phyloP scores from a whole-genome alignment of 768 basidiomycete genomes.

The Dentipellis sp. region DNA sequence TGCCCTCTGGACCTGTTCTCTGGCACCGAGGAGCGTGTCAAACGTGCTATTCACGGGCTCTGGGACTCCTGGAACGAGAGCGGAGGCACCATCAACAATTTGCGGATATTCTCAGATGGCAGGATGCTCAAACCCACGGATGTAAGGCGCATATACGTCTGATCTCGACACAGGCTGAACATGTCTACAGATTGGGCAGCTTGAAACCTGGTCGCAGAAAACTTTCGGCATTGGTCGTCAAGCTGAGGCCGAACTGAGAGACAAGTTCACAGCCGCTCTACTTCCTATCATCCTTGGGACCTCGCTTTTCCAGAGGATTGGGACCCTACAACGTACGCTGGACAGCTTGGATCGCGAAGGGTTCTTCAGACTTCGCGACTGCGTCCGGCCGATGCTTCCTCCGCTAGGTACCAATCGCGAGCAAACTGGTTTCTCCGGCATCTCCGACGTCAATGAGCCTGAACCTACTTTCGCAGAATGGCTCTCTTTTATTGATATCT shows the following conservation, averaged over 20 bases:
- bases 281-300: background rate
- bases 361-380: conserved; percentile 3
- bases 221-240: conserved; percentile 9
- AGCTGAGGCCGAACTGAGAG: background rate
- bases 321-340: conserved; percentile 6
- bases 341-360: conserved; percentile 12
- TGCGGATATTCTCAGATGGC: conserved; percentile 71
- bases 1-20: conserved; percentile 93
- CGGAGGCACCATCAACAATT: conserved; percentile 66
- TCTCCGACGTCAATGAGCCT: conserved; percentile 14
- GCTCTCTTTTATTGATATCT: conserved; percentile 49
- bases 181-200: background rate
- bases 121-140: conserved; percentile 45
- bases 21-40: conserved; percentile 46
- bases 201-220: background rate
- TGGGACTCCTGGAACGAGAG: conserved; percentile 67
- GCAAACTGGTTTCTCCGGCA: background rate
- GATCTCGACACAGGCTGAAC: background rate
- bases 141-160: conserved; percentile 30
- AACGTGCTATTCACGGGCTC: conserved; percentile 55
- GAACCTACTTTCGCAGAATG: conserved; percentile 62
- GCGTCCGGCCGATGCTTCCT: background rate
- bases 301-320: background rate
- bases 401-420: background rate
- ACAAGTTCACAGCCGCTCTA: background rate